Evolutionary conservation across 148 eudicot species (phyloP), one percentile per base, ranked within the genome.

Genomic region (Drosera capensis): DNA sequence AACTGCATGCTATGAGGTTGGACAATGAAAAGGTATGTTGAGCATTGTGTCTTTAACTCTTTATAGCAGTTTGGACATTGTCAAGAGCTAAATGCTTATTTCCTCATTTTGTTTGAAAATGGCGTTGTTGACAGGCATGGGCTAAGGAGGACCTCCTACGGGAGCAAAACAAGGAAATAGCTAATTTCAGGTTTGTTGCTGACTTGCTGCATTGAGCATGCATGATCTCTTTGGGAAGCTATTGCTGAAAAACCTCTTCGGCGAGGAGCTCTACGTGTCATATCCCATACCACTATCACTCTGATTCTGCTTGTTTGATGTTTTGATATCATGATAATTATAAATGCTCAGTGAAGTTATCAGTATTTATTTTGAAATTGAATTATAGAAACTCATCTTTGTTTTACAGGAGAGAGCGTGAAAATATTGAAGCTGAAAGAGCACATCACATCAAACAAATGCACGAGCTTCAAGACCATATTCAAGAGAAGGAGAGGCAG

Each of bases 121-220:
- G 45, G 9, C 44, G 3, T 56, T 14, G 64, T 47, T 51, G 22
- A 40, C 49, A 92, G 99, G 95, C 85, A 40, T 90, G 99, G 99
- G 99, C 99, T 31, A 90, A 90, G 75, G 93, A 84, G 49, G 92
- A 76, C 64, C 80, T 90, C 41, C 60, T 90, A 7, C 71, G 87
- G 65, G 99, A 90, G 56, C 99, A 84, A 66, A 81, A 64, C 68
- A 58, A 78, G 57, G 99, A 90, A 65, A 51, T 90, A 48, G 93
- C 74, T 57, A 75, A 58, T 48, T 84, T 75, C 35, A 63, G 95
- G 99, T 85, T 54, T 52, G 68, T 45, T 18, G n/a, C 21, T 19
- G 7, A 8, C n/a, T 34, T 11, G 0, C 11, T 28, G 11, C 31
- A 5, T 11, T 28, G 31, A n/a, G n/a, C n/a, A n/a, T n/a, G n/a